A percentile compares a stretch with the other conserved stretches of the same genome.
Conservation (phyloP, 257 asterid genomes). For the Solanum lycopersicoides region DNA sequence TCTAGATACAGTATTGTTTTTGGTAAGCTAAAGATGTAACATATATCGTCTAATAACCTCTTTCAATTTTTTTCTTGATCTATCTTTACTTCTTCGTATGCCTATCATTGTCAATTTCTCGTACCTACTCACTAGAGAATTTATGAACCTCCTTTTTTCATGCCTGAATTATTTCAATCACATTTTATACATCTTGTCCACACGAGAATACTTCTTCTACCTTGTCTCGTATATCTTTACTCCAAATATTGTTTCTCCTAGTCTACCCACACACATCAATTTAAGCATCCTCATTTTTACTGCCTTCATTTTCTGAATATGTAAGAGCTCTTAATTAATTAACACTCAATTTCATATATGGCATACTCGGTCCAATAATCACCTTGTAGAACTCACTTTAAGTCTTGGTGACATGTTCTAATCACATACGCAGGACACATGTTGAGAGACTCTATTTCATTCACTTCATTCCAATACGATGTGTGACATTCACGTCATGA, state of each 20-base stretch:
- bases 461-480: not conserved
- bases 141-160: not conserved
- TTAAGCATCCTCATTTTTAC: too few relatives aligned
- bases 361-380: not conserved
- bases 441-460: not conserved
- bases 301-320: not conserved
- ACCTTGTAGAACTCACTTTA: not conserved
- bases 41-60: too few relatives aligned
- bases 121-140: not conserved
- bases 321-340: not conserved
- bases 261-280: not conserved
- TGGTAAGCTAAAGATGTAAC: not conserved
- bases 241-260: not conserved
- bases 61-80: not conserved
- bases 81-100: not conserved
- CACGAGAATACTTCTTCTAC: rapidly evolving
- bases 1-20: too few relatives aligned
- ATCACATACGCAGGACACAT: not conserved
- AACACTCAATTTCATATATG: not conserved
- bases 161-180: too few relatives aligned
- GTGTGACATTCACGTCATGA: not conserved
- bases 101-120: not conserved
- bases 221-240: not conserved
- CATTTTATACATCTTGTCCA: not conserved
- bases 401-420: not conserved